Evolutionary conservation across 352 stramenopile species (phyloP), one percentile per base, ranked within the genome.

Genomic region (Phytophthora nicotianae): DNA sequence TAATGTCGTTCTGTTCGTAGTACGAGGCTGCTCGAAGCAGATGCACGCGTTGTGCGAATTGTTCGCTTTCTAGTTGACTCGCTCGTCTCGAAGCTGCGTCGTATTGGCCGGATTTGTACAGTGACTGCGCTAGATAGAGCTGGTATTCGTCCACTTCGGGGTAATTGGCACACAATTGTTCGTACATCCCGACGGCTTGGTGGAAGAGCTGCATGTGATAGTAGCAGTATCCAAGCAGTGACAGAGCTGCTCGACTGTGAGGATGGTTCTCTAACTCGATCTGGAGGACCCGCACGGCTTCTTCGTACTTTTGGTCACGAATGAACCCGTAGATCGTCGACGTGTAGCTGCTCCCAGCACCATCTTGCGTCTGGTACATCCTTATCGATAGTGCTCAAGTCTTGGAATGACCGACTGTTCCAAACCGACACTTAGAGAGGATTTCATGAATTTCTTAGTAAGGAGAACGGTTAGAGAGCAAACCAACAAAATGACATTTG

Each of bases 181-280:
- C 94, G 70, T 99, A 99, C 76, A 97, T 97, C 53, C 83, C 75
- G 35, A 97, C 91, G 5, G 96, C 94, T 41, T 85, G 75, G 27
- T 79, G 65, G 70, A 95, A 99, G 68, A 98, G 95, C 72, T 98
- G 85, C 70, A 98, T 78, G 70, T 98, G 90, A 77, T 99, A 99
- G 76, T 97, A 98, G 78, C 95, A 98, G 73, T 98, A 99, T n/a
- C 89, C 96, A n/a, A 99, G 77, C 19, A 99, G 74, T 21, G 93
- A 98, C 13, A 99, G 72, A 17, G 91, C 88, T 6, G 96, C 90
- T 27, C 96, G 81, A 68, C 82, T 98, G 60, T 95, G 83, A 45
- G 96, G 86, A 61, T 98, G 97, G 63, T 96, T 97, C 68, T 98
- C 89, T 24, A 98, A 73, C 61, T 98, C 88, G 55, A 95, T 94